A percentile compares a stretch with the other conserved stretches of the same genome.
phyloP scores from a whole-genome alignment of 2,329 filamentous ascomycete species.

The Cladosporium colombiae region DNA sequence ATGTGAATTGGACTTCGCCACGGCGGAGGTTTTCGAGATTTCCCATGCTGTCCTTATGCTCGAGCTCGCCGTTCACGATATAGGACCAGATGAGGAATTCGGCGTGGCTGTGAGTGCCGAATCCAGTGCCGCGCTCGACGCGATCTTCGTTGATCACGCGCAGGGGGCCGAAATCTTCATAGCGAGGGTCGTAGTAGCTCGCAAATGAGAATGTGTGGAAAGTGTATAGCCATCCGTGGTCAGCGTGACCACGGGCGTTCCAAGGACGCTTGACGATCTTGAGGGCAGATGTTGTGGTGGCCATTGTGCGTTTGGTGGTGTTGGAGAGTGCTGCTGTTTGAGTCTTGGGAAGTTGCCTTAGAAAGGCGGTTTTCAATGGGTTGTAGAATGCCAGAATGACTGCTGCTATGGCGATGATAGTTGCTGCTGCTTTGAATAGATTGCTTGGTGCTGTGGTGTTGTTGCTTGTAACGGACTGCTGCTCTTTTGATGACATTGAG shows the following conservation, averaged over 20 bases:
- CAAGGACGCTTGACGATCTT: slow-evolving; percentile 76
- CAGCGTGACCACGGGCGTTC: slow-evolving; percentile 68
- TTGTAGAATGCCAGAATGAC: slow-evolving; percentile 49
- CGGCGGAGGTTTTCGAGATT: slow-evolving; percentile 68
- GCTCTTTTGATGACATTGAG: slow-evolving; percentile 26
- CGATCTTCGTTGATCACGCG: slow-evolving; percentile 89
- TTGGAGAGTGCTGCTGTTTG: slow-evolving; percentile 22
- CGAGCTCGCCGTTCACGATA: slow-evolving; percentile 80
- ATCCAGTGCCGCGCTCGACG: slow-evolving; percentile 71
- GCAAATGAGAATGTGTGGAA: slow-evolving; percentile 88
- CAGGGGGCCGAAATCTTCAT: slow-evolving; percentile 71
- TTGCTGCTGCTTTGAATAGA: slow-evolving; percentile 32
- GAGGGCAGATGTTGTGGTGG: slow-evolving; percentile 36
- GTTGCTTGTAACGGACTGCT: slow-evolving; percentile 7
- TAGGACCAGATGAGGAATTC: slow-evolving; percentile 92
- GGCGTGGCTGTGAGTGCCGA: slow-evolving; percentile 81
- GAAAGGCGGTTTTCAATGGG: slow-evolving; percentile 41
- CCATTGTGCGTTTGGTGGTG: slow-evolving; percentile 40
- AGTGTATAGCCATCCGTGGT: slow-evolving; percentile 85
- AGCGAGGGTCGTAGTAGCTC: slow-evolving; percentile 65
- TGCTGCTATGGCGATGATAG: slow-evolving; percentile 38
- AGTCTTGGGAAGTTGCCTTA: slow-evolving; percentile 38
- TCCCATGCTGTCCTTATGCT: slow-evolving; percentile 84
- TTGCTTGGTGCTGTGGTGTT: slow-evolving; percentile 14
- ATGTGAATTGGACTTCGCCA: slow-evolving; percentile 88